Base-by-base conservation (phyloP, 805 yeast species). In the Wickerhamomyces alni region DNA sequence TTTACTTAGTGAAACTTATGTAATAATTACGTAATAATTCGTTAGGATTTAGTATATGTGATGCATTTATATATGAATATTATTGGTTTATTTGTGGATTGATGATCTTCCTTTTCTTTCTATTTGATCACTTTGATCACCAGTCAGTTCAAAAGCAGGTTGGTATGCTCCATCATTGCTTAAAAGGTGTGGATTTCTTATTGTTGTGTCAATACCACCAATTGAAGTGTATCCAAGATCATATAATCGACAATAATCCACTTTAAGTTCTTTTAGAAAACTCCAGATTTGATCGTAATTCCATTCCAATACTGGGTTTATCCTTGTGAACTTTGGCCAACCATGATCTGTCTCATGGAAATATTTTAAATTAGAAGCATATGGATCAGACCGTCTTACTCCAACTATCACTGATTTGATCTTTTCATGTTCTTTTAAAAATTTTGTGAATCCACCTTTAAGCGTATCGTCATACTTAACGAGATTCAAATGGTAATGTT, bases 301-400 rank as follows among this genome's bases (percentile, higher is more conserved):
- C 98, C 98, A 93, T 40, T 85, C 85, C 32, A 93, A 67, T 7
- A 93, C 78, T 0, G 99, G 98, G 53, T 89, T 95, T 5, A 89
- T 67, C 36, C 99, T 63, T 46, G 81, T 62, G 55, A 93, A 91
- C 21, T 69, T 64, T 5, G 99, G 99, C 98, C 98, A 93, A 42
- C 87, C 80, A 42, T 80, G 81, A 54, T 91, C 96, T 0, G 99
- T 93, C 30, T 54, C 61, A 54, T 87, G 94, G 38, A 86, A 72
- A 33, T 74, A 69, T 21, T 64, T 45, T 34, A 91, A 65, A 17
- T 65, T 49, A 2, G 64, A 66, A 0, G 95, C 93, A 59, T 72
- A 85, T 0, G 99, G 98, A 57, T 93, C 99, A 3, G 87, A 77
- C 41, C 83, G 71, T 39, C 99, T 69, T 24, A 87, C 86, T 0